phyloP scores from a whole-genome alignment of 345 rosid genomes.

The Hevea brasiliensis region DNA sequence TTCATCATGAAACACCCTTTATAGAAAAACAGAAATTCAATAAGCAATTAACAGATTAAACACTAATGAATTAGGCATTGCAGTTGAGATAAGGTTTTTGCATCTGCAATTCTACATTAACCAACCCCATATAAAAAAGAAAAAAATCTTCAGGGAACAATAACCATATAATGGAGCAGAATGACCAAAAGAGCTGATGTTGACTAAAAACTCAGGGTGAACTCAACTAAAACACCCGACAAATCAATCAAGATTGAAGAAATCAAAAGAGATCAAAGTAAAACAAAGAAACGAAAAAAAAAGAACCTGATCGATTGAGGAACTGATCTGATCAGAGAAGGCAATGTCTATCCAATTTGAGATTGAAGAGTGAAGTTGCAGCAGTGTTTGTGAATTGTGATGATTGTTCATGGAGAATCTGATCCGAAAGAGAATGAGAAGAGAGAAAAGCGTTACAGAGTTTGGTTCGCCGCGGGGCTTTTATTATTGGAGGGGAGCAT shows the following conservation, averaged over 20 bases:
- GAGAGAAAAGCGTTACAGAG: neutral
- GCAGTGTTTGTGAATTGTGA: neutral
- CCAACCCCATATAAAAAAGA: no score
- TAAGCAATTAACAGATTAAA: no score
- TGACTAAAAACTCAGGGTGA: constrained; percentile 1
- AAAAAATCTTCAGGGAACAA: no score
- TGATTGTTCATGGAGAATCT: neutral
- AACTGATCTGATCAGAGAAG: neutral
- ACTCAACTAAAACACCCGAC: neutral
- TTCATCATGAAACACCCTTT: no score
- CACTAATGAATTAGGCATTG: neutral
- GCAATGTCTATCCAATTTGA: no score
- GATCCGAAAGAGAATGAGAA: neutral
- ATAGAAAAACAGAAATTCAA: no score
- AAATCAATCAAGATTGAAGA: neutral
- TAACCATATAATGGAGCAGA: neutral
- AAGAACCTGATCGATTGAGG: neutral
- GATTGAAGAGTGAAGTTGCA: neutral
- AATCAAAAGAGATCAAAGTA: no score
- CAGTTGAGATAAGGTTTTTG: neutral
- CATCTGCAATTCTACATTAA: no score
- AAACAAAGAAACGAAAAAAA: no score
- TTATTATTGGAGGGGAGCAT: no score
- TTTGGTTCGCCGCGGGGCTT: no score
- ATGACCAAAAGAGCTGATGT: neutral